These are phyloP conservation scores for Paraphaeosphaeria sporulosa DNA, from an alignment of 2,329 filamentous ascomycete species.

Conservation along the genomic window DNA sequence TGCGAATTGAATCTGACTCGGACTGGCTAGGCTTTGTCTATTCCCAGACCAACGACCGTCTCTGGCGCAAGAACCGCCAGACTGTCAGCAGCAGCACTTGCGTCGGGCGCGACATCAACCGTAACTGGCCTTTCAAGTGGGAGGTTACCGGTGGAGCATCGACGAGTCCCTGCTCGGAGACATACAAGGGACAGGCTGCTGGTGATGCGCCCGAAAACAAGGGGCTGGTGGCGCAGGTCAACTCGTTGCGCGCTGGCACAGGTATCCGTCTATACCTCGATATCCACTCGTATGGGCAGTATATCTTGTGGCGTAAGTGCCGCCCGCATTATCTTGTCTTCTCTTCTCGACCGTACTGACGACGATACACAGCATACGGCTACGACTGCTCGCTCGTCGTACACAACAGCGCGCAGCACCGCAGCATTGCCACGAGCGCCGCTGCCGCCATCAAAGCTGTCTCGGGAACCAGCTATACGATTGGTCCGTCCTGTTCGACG, in stretches of 20 bases:
- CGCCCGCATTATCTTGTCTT: too few species aligned
- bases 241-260: constrained; percentile 49
- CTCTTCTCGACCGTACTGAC: neutral
- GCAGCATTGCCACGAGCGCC: constrained; percentile 57
- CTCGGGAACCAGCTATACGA: constrained; percentile 55
- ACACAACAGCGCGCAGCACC: constrained; percentile 58
- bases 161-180: constrained; percentile 48
- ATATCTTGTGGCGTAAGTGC: constrained; percentile 36
- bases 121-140: constrained; percentile 51
- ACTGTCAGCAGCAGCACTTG: constrained; percentile 40
- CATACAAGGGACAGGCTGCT: constrained; percentile 44
- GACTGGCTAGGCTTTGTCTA: constrained; percentile 45
- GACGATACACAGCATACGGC: constrained; percentile 59
- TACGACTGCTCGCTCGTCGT: constrained; percentile 61
- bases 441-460: constrained; percentile 63
- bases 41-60: constrained; percentile 48
- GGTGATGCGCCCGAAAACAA: constrained; percentile 45
- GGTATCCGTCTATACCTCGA: constrained; percentile 70
- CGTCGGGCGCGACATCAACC: constrained; percentile 49
- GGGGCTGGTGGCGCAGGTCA: constrained; percentile 54
- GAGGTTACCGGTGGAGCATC: constrained; percentile 43
- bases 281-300: constrained; percentile 63
- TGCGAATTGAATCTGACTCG: constrained; percentile 13
- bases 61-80: constrained; percentile 52
- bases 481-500: constrained; percentile 63